Conservation (phyloP, 176 grass and related monocot species). For the Raddia distichophylla region DNA sequence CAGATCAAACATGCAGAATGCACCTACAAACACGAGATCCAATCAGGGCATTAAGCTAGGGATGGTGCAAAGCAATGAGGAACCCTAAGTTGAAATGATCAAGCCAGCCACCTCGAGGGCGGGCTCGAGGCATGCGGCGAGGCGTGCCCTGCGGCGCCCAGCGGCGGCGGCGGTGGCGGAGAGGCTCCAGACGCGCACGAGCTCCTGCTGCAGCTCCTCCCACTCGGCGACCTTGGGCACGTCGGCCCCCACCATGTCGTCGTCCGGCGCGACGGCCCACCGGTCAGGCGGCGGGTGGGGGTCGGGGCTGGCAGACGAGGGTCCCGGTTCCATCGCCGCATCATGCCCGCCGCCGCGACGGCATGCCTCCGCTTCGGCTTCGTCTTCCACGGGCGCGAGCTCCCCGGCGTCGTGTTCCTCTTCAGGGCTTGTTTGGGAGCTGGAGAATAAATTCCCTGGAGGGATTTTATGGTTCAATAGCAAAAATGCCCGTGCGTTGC, state of each 20-base stretch:
- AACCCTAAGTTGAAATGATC: neutral
- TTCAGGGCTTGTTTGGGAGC: too few species aligned
- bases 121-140: conserved; percentile 61
- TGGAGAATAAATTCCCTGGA: too few species aligned
- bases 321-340: neutral
- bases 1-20: neutral
- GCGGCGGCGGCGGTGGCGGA: conserved; percentile 46
- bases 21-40: neutral
- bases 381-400: too few species aligned
- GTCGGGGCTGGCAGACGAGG: neutral
- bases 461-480: too few species aligned
- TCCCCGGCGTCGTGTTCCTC: too few species aligned
- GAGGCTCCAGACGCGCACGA: conserved; percentile 82
- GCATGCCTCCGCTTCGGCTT: too few species aligned
- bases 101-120: conserved; percentile 58
- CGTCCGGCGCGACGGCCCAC: neutral
- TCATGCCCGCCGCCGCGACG: neutral
- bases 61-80: neutral
- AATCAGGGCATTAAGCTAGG: neutral
- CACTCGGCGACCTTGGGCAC: conserved; percentile 20
- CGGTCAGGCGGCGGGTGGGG: neutral
- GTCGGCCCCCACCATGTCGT: neutral
- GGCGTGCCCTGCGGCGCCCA: conserved; percentile 59
- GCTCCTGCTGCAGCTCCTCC: conserved; percentile 94
- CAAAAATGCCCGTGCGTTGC: too few species aligned